phyloP scores from a whole-genome alignment of 2,329 filamentous ascomycete species.

The Paraphoma sp. region DNA sequence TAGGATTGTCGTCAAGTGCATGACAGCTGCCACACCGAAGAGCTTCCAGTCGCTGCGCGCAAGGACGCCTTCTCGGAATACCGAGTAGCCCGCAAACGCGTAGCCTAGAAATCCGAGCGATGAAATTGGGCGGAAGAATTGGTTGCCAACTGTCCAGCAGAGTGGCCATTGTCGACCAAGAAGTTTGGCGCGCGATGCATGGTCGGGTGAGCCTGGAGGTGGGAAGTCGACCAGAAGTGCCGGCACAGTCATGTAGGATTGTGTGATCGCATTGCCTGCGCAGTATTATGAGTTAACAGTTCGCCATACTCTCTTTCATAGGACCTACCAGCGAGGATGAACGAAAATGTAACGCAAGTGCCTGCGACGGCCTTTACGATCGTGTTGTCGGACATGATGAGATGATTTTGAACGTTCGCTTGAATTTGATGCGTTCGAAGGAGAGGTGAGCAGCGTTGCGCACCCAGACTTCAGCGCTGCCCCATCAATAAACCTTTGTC shows the following conservation, averaged over 20 bases:
- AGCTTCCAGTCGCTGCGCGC: constrained; percentile 54
- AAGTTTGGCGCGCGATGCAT: constrained; percentile 52
- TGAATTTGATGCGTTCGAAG: neutral
- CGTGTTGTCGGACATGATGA: constrained; percentile 40
- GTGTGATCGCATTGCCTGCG: constrained; percentile 60
- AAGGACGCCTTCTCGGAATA: constrained; percentile 35
- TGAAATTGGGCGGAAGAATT: constrained; percentile 60
- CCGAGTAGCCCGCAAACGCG: constrained; percentile 51
- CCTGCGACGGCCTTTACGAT: constrained; percentile 51
- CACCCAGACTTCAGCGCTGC: constrained; percentile 1
- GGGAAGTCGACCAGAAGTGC: constrained; percentile 58
- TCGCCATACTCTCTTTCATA: neutral
- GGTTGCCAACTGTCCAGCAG: constrained; percentile 59
- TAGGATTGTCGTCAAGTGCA: constrained; percentile 57
- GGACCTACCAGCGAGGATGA: constrained; percentile 54
- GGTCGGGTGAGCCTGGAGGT: constrained; percentile 47
- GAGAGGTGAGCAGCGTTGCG: neutral
- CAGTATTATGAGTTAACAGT: constrained; percentile 1
- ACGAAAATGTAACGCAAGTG: constrained; percentile 57
- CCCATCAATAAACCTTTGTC: constrained; percentile 8
- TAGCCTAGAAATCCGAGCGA: constrained; percentile 58
- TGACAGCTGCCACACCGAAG: constrained; percentile 52
- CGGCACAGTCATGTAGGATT: constrained; percentile 60
- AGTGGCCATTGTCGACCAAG: constrained; percentile 59
- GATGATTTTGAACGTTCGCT: neutral